Evolutionary conservation across 495 filamentous ascomycete species (phyloP).

Genomic region (Podospora bellae-mahoneyi): DNA sequence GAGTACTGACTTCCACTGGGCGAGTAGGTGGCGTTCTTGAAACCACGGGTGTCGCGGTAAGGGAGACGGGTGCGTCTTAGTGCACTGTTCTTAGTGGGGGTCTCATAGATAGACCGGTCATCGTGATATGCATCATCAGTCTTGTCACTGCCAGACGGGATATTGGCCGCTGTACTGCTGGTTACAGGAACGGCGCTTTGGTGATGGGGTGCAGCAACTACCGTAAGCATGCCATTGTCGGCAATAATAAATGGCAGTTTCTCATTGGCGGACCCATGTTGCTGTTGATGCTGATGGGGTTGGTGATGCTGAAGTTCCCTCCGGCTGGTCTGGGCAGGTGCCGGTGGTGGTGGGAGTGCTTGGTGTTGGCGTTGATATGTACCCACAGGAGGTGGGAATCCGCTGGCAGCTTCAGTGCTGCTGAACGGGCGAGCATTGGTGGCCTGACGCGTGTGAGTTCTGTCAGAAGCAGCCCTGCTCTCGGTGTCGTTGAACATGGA

Average conservation of each 20-base stretch:
- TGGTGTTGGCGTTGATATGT: conserved; percentile 8
- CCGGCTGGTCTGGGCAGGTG: neutral
- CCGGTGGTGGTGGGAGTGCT: conserved; percentile 15
- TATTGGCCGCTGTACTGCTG: conserved; percentile 14
- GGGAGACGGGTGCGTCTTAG: conserved; percentile 28
- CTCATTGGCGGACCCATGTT: conserved; percentile 18
- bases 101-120: conserved; percentile 26
- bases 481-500: conserved; percentile 37
- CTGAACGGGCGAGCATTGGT: conserved; percentile 30
- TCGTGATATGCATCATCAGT: conserved; percentile 27
- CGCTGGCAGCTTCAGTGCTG: conserved; percentile 16
- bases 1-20: conserved; percentile 23
- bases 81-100: conserved; percentile 27
- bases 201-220: conserved; percentile 22
- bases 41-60: conserved; percentile 28
- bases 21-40: conserved; percentile 24
- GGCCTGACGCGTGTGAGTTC: conserved; percentile 26
- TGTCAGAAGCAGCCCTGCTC: conserved; percentile 31
- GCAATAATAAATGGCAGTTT: conserved; percentile 34
- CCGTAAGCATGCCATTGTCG: conserved; percentile 34
- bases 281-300: conserved; percentile 13
- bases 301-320: neutral
- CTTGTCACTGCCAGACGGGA: conserved; percentile 22
- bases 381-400: neutral
- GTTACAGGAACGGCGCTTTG: conserved; percentile 15